Conservation (phyloP, 345 rosid genomes). For the Hibiscus syriacus region DNA sequence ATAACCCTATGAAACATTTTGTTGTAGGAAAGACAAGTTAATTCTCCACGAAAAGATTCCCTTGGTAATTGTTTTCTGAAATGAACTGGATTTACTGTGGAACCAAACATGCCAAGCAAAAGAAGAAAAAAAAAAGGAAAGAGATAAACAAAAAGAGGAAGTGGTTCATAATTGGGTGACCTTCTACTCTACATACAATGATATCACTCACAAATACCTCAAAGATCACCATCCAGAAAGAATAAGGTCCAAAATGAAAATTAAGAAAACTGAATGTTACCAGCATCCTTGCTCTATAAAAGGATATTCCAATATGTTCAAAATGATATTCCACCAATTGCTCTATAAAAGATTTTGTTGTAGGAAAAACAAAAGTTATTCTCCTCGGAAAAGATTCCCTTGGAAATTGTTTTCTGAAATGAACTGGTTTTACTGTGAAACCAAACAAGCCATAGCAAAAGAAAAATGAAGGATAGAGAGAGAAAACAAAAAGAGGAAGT, state of each 20-base stretch:
- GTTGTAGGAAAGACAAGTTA: not conserved
- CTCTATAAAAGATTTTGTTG: no score
- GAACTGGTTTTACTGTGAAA: no score
- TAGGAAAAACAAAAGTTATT: no score
- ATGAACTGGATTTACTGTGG: not conserved
- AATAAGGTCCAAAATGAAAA: not conserved
- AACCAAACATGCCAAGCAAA: not conserved
- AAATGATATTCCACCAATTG: no score
- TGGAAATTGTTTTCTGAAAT: no score
- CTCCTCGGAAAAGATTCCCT: no score
- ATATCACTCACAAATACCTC: not conserved
- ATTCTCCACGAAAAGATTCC: not conserved
- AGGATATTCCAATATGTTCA: no score
- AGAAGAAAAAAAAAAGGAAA: not conserved
- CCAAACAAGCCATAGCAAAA: no score
- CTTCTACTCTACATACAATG: not conserved
- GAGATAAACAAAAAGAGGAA: not conserved
- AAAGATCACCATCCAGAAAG: not conserved
- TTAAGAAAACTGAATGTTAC: slow-evolving; percentile 22
- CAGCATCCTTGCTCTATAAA: slow-evolving; percentile 61
- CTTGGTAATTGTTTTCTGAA: not conserved
- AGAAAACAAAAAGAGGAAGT: no score
- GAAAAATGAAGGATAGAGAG: no score
- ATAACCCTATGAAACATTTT: not conserved
- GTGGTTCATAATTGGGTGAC: not conserved